Evolutionary conservation across 805 yeast genomes (phyloP).

Genomic region (Barnettozyma botsteinii): DNA sequence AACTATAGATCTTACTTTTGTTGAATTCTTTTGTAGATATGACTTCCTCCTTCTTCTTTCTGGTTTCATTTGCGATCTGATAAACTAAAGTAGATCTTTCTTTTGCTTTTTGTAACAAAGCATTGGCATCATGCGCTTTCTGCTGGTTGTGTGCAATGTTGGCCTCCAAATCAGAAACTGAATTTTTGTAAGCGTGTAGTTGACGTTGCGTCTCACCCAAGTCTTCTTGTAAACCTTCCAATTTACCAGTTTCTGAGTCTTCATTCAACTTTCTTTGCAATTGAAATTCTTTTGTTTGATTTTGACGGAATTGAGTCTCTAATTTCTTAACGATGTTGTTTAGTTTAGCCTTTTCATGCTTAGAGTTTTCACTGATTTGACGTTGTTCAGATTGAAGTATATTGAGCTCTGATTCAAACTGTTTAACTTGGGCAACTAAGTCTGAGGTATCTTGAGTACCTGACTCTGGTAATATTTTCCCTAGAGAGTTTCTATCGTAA

Average conservation of each 20-base stretch:
- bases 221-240: conserved; percentile 25
- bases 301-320: neutral
- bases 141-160: conserved; percentile 20
- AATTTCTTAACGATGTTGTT: conserved; percentile 1
- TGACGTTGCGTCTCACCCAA: neutral
- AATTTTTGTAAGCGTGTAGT: conserved; percentile 12
- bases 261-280: conserved; percentile 37
- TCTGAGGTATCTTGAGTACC: conserved; percentile 14
- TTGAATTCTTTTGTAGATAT: conserved; percentile 13
- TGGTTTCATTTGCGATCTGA: conserved; percentile 15
- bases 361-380: conserved; percentile 9
- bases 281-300: conserved; percentile 27
- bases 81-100: conserved; percentile 22
- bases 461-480: conserved; percentile 13
- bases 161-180: conserved; percentile 23
- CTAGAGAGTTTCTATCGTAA: conserved; percentile 25
- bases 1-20: conserved; percentile 13
- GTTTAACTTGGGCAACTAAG: conserved; percentile 14
- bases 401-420: neutral
- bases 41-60: conserved; percentile 3
- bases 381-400: neutral
- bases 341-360: conserved; percentile 15
- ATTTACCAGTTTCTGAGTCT: conserved; percentile 37
- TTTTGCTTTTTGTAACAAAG: conserved; percentile 17
- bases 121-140: conserved; percentile 17